These are phyloP conservation scores for Boletus sp. DNA, from an alignment of 1,284 basidiomycete genomes.

Conservation along the genomic window DNA sequence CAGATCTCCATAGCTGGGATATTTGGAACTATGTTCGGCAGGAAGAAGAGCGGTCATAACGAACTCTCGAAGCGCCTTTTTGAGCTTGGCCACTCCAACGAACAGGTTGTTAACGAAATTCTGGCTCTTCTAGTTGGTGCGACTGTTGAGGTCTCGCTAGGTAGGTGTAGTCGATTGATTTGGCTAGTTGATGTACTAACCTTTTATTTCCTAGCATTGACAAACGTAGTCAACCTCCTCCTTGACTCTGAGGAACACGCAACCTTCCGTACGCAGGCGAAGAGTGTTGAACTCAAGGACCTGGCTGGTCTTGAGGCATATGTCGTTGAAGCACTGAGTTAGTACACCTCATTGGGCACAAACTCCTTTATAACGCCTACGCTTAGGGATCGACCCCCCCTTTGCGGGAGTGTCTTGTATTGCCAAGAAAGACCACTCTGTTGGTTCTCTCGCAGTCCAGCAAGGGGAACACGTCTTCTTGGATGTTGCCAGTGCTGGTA, in stretches of 20 bases:
- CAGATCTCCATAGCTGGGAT: conserved; percentile 51
- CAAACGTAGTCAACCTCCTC: conserved; percentile 56
- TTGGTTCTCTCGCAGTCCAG: conserved; percentile 42
- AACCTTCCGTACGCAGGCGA: conserved; percentile 27
- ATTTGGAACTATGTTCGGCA: conserved; percentile 46
- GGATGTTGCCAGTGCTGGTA: conserved; percentile 52
- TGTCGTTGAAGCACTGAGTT: conserved; percentile 65
- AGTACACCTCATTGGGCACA: conserved; percentile 26
- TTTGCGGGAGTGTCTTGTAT: conserved; percentile 39
- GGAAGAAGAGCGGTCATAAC: conserved; percentile 46
- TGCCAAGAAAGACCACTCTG: conserved; percentile 40
- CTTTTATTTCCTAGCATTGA: conserved; percentile 37
- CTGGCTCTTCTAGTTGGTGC: conserved; percentile 67
- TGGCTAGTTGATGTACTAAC: conserved; percentile 1
- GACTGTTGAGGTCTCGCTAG: conserved; percentile 65
- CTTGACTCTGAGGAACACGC: conserved; percentile 41
- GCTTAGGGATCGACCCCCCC: conserved; percentile 47
- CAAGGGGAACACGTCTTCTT: conserved; percentile 55
- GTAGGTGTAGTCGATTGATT: conserved; percentile 37
- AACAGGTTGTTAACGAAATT: conserved; percentile 63
- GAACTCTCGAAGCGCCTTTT: conserved; percentile 55
- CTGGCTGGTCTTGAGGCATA: conserved; percentile 44
- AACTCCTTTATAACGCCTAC: conserved; percentile 4
- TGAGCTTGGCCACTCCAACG: conserved; percentile 49
- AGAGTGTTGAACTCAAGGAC: conserved; percentile 36